phyloP scores from a whole-genome alignment of 352 stramenopile genomes.

The Globisporangium alternatum region DNA sequence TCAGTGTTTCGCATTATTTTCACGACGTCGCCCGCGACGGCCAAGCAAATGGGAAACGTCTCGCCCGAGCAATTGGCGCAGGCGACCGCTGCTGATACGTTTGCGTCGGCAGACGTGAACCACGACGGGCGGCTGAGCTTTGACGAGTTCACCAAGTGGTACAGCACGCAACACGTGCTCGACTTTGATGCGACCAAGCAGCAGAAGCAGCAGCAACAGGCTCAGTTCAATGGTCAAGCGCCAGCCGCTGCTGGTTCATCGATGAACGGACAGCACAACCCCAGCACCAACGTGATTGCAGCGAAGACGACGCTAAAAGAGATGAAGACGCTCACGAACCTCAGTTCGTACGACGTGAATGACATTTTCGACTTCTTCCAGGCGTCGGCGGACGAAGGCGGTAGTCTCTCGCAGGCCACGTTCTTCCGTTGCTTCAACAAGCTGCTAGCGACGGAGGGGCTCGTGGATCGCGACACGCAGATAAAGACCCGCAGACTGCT shows the following conservation, averaged over 20 bases:
- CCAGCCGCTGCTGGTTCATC: background rate
- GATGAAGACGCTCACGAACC: constrained; percentile 79
- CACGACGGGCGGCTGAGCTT: constrained; percentile 71
- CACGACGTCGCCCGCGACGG: constrained; percentile 48
- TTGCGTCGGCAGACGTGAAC: constrained; percentile 57
- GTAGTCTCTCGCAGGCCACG: constrained; percentile 56
- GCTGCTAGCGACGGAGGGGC: constrained; percentile 48
- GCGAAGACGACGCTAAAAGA: constrained; percentile 49
- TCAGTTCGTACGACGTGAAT: constrained; percentile 78
- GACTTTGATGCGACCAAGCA: constrained; percentile 22
- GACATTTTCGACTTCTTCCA: constrained; percentile 88
- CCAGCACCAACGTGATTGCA: background rate
- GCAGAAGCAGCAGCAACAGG: constrained; percentile 6
- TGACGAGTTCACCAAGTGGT: constrained; percentile 86
- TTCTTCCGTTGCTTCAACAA: constrained; percentile 89
- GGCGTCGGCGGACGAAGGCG: constrained; percentile 53
- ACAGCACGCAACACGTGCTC: constrained; percentile 34
- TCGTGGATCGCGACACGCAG: constrained; percentile 33
- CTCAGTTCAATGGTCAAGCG: background rate
- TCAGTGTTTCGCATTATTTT: constrained; percentile 86
- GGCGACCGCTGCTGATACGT: constrained; percentile 69
- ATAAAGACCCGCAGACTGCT: constrained; percentile 47
- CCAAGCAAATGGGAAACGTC: constrained; percentile 43
- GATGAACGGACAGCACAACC: background rate
- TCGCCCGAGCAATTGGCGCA: constrained; percentile 65